phyloP scores from a whole-genome alignment of 129 eudicot species.

The Cynara cardunculus region DNA sequence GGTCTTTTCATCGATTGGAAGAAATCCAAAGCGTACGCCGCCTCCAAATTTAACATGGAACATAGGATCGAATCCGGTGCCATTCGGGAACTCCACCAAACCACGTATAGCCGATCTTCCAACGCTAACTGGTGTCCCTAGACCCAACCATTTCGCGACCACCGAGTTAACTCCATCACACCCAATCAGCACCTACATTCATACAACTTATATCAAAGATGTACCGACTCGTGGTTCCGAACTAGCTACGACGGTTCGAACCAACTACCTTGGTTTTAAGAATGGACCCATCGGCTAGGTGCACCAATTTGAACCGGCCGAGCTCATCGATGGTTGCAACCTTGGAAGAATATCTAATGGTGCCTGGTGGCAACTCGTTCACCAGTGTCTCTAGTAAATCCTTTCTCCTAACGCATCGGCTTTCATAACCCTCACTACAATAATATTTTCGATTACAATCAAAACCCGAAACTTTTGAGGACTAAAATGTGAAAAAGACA shows the following conservation, averaged over 20 bases:
- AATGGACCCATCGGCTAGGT: constrained; percentile 63
- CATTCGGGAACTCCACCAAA: constrained; percentile 55
- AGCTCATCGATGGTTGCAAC: constrained; percentile 61
- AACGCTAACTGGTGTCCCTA: constrained; percentile 40
- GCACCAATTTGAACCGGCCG: constrained; percentile 55
- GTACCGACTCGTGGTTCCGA: not conserved
- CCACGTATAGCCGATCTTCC: constrained; percentile 79
- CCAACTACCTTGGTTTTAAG: constrained; percentile 50
- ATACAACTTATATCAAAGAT: not conserved
- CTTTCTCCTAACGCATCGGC: constrained; percentile 65
- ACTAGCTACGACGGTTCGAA: not conserved
- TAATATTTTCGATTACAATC: not conserved
- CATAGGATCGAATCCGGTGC: constrained; percentile 54
- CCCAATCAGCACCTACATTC: constrained; percentile 74
- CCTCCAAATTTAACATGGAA: constrained; percentile 41
- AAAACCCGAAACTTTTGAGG: not conserved
- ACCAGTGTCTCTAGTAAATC: constrained; percentile 59
- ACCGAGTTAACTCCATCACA: constrained; percentile 81
- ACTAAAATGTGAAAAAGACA: not conserved
- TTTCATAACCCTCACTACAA: constrained; percentile 53
- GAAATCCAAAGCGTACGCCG: constrained; percentile 64
- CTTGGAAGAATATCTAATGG: constrained; percentile 71
- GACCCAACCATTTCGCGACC: constrained; percentile 70
- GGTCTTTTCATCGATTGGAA: constrained; percentile 55
- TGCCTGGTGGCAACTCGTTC: constrained; percentile 51